Evolutionary conservation across 2,329 filamentous ascomycete species (phyloP).

Genomic region (Aureobasidium sp.): DNA sequence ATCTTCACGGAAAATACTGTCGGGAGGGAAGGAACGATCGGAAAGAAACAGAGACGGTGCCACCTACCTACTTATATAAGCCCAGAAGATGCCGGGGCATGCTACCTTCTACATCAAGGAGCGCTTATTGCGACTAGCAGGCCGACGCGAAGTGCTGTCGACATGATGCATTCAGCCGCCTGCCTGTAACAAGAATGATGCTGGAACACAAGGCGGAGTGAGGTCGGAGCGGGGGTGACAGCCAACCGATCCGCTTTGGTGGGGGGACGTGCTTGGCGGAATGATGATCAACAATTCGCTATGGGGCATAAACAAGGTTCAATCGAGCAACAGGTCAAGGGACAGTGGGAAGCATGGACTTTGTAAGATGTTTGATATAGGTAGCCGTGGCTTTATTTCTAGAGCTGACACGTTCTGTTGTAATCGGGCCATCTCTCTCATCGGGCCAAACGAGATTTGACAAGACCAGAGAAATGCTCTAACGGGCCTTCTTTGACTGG

Average conservation of each 20-base stretch:
- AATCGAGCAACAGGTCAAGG: not conserved
- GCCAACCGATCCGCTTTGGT: not conserved
- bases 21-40: not conserved
- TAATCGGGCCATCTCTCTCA: not conserved
- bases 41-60: not conserved
- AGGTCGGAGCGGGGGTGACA: slow-evolving; percentile 10
- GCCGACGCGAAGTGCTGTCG: not conserved
- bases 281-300: not conserved
- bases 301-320: not conserved
- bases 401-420: not conserved
- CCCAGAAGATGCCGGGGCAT: not conserved
- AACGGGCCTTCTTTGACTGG: slow-evolving; percentile 21
- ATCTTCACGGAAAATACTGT: not conserved
- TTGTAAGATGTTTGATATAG: not conserved
- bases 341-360: not conserved
- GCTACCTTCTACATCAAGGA: not conserved
- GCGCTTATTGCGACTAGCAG: not conserved
- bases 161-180: slow-evolving; percentile 7
- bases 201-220: slow-evolving; percentile 4
- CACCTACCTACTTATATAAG: slow-evolving; percentile 4
- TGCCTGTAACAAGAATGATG: not conserved
- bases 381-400: not conserved
- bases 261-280: slow-evolving; percentile 5
- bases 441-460: not conserved
- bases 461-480: not conserved